These are phyloP conservation scores for Pholiota conissans DNA, from an alignment of 768 basidiomycete species.

Conservation along the genomic window DNA sequence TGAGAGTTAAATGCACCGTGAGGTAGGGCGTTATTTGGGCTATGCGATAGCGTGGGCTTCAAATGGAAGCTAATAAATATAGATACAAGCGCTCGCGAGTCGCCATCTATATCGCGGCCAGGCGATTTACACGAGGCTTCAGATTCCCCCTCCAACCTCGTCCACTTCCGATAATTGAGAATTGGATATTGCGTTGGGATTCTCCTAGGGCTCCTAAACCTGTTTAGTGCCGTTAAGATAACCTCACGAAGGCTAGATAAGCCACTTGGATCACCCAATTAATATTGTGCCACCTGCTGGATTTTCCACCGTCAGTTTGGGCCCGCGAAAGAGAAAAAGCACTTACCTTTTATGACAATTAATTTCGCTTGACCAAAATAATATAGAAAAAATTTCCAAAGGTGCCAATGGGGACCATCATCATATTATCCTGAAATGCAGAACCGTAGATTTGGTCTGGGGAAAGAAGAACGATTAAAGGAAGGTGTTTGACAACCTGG, in stretches of 20 bases:
- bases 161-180: not conserved
- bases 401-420: not conserved
- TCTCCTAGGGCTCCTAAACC: no score
- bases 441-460: not conserved
- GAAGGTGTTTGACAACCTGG: not conserved
- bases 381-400: not conserved
- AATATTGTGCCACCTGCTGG: no score
- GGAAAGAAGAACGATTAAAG: no score
- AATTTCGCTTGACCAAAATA: not conserved
- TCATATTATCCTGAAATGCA: not conserved
- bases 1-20: not conserved
- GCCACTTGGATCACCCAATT: no score
- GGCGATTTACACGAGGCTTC: not conserved
- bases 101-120: not conserved
- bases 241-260: no score
- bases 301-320: no score
- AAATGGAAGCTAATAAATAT: not conserved
- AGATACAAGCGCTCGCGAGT: not conserved
- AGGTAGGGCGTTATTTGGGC: not conserved
- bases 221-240: no score
- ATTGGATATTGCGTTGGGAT: not conserved
- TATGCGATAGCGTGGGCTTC: not conserved
- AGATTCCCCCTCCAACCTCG: not conserved
- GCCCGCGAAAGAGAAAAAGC: not conserved
- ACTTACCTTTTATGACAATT: not conserved